Evolutionary conservation across 1,139 yeast genomes (phyloP).

Genomic region (Hyphopichia khmerensis): DNA sequence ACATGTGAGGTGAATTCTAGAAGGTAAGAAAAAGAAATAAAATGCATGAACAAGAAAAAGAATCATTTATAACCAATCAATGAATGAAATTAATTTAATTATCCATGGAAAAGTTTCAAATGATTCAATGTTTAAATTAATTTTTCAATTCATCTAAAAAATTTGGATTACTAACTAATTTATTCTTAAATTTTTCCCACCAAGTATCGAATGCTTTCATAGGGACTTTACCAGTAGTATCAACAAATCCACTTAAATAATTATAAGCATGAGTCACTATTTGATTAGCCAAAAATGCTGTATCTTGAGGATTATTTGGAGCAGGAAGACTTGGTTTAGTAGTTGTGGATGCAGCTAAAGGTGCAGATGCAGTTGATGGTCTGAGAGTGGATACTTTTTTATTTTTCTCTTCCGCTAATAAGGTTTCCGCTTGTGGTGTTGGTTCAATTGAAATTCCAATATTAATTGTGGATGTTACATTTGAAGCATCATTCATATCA

Average conservation of each 20-base stretch:
- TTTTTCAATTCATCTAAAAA: constrained; percentile 53
- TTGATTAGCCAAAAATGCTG: constrained; percentile 70
- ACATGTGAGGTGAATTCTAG: too few species aligned
- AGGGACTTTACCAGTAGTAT: constrained; percentile 74
- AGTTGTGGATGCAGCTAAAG: too few species aligned
- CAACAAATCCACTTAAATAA: constrained; percentile 81
- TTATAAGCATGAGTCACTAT: constrained; percentile 92
- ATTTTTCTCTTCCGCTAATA: constrained; percentile 39
- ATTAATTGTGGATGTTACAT: constrained; percentile 45
- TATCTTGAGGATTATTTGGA: constrained; percentile 23
- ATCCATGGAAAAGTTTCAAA: too few species aligned
- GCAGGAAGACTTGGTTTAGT: constrained; percentile 10
- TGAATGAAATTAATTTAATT: too few species aligned
- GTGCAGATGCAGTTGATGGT: constrained; percentile 20
- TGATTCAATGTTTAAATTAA: too few species aligned
- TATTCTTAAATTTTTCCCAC: constrained; percentile 89
- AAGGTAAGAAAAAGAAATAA: too few species aligned
- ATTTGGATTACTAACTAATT: constrained; percentile 75
- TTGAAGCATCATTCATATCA: constrained; percentile 27
- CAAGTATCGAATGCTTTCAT: constrained; percentile 88
- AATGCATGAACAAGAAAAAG: too few species aligned
- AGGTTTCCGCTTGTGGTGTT: constrained; percentile 53
- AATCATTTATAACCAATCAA: too few species aligned
- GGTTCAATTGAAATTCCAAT: constrained; percentile 93
- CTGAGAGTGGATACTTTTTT: constrained; percentile 8